Evolutionary conservation across 1,284 basidiomycete genomes (phyloP).

Genomic region (Anthracocystis setariae): DNA sequence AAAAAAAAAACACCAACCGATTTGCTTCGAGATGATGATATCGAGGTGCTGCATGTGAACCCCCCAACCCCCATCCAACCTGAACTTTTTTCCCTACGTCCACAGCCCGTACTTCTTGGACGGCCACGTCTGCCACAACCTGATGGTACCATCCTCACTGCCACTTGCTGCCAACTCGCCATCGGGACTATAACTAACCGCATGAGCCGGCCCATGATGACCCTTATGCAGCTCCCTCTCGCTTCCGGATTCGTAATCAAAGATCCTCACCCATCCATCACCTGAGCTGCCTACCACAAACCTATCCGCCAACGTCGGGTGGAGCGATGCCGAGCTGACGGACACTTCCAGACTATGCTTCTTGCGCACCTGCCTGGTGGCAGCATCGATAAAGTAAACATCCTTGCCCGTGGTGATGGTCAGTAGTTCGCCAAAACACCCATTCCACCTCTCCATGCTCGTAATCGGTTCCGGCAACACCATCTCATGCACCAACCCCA

Average conservation of each 20-base stretch:
- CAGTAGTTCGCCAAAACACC: conserved; percentile 82
- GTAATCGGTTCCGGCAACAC: conserved; percentile 83
- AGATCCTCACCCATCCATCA: conserved; percentile 96
- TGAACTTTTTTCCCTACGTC: conserved; percentile 64
- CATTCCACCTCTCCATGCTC: conserved; percentile 83
- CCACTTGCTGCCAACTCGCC: conserved; percentile 98
- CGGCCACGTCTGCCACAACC: conserved; percentile 94
- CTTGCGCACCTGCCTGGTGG: conserved; percentile 40
- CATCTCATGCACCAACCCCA: conserved; percentile 77
- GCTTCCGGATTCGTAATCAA: conserved; percentile 83
- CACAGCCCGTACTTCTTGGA: conserved; percentile 92
- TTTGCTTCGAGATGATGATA: too few relatives aligned
- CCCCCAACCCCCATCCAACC: too few relatives aligned
- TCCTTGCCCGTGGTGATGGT: conserved; percentile 90
- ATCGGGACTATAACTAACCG: conserved; percentile 92
- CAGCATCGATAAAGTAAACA: conserved; percentile 77
- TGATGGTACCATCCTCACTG: conserved; percentile 84
- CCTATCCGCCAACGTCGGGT: conserved; percentile 85
- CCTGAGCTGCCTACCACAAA: conserved; percentile 90
- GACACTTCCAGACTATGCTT: conserved; percentile 67
- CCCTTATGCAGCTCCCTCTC: conserved; percentile 93
- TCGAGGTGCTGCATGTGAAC: too few relatives aligned
- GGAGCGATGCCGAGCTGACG: conserved; percentile 89
- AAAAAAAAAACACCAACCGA: too few relatives aligned
- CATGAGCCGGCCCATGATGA: conserved; percentile 96